Evolutionary conservation across 2,329 filamentous ascomycete species (phyloP).

Genomic region (Cladosporium velox): DNA sequence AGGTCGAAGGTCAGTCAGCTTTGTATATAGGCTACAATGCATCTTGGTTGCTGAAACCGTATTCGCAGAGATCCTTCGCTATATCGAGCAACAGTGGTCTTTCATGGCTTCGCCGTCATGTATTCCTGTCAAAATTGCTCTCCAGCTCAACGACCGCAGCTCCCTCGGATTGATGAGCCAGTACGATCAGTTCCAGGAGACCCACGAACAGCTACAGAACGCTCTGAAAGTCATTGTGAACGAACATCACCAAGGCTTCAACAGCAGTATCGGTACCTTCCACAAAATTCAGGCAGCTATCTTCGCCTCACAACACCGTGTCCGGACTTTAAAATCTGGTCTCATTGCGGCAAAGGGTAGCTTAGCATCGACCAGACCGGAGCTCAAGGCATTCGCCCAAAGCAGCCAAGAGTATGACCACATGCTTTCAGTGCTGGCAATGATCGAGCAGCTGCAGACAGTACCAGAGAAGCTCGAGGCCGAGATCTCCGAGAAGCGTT

Average conservation of each 20-base stretch:
- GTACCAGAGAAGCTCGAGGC: slow-evolving; percentile 93
- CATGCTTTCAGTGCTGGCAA: slow-evolving; percentile 75
- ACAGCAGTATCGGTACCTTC: slow-evolving; percentile 97
- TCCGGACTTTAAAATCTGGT: slow-evolving; percentile 80
- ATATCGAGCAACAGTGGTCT: slow-evolving; percentile 87
- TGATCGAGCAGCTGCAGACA: slow-evolving; percentile 75
- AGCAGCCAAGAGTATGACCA: slow-evolving; percentile 89
- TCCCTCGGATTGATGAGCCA: slow-evolving; percentile 90
- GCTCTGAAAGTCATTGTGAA: slow-evolving; percentile 95
- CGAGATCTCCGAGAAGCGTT: slow-evolving; percentile 93
- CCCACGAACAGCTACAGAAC: slow-evolving; percentile 85
- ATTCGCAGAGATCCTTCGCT: slow-evolving; percentile 65
- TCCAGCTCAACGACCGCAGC: slow-evolving; percentile 91
- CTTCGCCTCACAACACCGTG: slow-evolving; percentile 80
- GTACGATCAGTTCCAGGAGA: slow-evolving; percentile 79
- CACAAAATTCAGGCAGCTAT: slow-evolving; percentile 98
- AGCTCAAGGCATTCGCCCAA: slow-evolving; percentile 84
- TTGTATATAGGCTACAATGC: slow-evolving; percentile 17
- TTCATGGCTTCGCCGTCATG: slow-evolving; percentile 88
- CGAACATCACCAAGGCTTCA: slow-evolving; percentile 98
- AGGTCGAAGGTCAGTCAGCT: slow-evolving; percentile 44
- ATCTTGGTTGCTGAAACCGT: slow-evolving; percentile 17
- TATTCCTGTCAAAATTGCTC: slow-evolving; percentile 88
- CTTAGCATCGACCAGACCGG: slow-evolving; percentile 81
- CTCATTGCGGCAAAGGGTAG: slow-evolving; percentile 77